Percentiles rank a stretch among this genome's conserved stretches.
Conservation (phyloP, 305 asterid species). For the Petunia hybrid region DNA sequence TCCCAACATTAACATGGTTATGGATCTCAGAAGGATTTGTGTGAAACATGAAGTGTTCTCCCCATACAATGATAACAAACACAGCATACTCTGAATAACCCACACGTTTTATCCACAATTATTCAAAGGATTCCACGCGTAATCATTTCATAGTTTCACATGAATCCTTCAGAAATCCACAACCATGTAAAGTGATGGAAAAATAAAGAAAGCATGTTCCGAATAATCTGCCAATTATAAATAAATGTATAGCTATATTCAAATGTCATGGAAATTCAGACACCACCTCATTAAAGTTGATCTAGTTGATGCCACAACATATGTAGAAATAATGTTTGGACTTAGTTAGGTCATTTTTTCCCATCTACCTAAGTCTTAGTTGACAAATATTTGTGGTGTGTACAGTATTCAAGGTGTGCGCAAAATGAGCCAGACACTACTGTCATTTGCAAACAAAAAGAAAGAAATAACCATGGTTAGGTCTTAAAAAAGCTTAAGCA, state of each 20-base stretch:
- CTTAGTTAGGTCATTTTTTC: no score
- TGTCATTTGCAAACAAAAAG: no score
- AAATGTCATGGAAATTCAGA: no score
- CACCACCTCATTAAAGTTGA: no score
- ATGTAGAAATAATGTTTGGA: no score
- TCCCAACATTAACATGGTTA: neutral
- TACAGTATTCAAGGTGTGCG: no score
- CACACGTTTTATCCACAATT: neutral
- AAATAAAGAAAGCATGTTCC: constrained; percentile 6
- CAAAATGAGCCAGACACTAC: no score
- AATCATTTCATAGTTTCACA: neutral
- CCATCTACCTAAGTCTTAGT: no score
- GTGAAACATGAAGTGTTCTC: neutral
- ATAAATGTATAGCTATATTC: neutral
- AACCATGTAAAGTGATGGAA: constrained; percentile 5
- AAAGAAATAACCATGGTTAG: no score
- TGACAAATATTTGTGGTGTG: no score
- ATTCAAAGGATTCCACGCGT: neutral
- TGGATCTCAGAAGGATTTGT: neutral
- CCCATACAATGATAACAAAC: neutral
- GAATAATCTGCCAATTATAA: neutral
- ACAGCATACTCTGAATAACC: neutral
- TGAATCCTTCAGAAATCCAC: neutral
- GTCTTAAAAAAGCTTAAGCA: no score
- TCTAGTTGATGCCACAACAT: no score